These are phyloP conservation scores for Parsonsia alboflavescens DNA, from an alignment of 257 asterid species.

Conservation along the genomic window DNA sequence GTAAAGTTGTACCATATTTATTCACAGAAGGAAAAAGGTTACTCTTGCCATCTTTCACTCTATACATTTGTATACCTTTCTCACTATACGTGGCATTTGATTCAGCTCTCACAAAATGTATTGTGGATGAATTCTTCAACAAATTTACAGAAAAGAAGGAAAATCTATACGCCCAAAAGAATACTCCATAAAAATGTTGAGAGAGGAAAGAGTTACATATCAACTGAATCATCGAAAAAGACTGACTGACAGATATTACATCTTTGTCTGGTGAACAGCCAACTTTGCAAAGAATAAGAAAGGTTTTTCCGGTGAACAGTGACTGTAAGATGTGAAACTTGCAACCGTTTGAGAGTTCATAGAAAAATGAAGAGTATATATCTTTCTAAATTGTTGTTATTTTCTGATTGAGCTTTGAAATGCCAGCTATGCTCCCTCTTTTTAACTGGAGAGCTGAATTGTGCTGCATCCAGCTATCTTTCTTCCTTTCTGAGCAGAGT, in stretches of 20 bases:
- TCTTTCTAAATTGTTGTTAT: background rate
- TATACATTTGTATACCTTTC: background rate
- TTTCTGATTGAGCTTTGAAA: background rate
- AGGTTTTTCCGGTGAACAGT: too few species aligned
- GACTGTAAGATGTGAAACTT: background rate
- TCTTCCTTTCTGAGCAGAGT: conserved; percentile 17
- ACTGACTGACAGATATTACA: background rate
- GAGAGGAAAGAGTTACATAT: background rate
- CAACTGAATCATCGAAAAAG: background rate
- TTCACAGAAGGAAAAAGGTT: background rate
- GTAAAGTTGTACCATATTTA: conserved; percentile 1
- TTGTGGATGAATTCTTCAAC: background rate
- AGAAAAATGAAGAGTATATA: background rate
- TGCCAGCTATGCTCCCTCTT: background rate
- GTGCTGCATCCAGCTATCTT: conserved; percentile 53
- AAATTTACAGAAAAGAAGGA: background rate
- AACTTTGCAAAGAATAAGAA: background rate
- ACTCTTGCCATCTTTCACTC: background rate
- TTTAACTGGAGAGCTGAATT: conserved; percentile 17
- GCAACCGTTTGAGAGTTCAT: background rate
- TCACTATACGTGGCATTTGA: background rate
- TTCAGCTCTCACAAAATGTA: background rate
- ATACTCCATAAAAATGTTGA: too few species aligned
- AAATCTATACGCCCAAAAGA: background rate
- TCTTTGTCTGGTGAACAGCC: background rate